Percentiles rank a stretch among this genome's conserved stretches.
Evolutionary conservation across 805 yeast species (phyloP).

Genomic region (Candida maltosa): DNA sequence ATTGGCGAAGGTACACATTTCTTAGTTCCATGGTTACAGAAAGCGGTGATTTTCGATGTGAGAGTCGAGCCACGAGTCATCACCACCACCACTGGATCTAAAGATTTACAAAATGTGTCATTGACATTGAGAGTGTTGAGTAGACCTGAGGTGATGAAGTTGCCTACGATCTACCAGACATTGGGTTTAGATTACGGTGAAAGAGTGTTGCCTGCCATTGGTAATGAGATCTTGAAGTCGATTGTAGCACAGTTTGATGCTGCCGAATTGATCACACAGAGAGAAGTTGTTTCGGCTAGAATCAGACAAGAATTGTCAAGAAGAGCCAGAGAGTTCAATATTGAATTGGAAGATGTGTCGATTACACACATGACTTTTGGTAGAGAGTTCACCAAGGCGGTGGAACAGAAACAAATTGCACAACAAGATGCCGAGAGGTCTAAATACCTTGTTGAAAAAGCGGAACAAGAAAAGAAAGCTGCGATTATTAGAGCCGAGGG

Average conservation of each 20-base stretch:
- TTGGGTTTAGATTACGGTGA: slow-evolving; percentile 94
- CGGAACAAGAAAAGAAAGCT: slow-evolving; percentile 96
- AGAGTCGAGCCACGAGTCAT: slow-evolving; percentile 94
- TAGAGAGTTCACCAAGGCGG: slow-evolving; percentile 94
- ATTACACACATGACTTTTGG: slow-evolving; percentile 98
- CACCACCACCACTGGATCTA: slow-evolving; percentile 93
- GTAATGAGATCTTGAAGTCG: slow-evolving; percentile 84
- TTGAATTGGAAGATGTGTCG: slow-evolving; percentile 92
- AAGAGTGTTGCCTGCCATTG: slow-evolving; percentile 87
- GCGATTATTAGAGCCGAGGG: slow-evolving; percentile 96
- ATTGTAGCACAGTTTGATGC: slow-evolving; percentile 95
- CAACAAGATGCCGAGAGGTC: slow-evolving; percentile 99
- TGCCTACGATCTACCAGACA: slow-evolving; percentile 86
- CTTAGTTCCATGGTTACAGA: slow-evolving; percentile 92
- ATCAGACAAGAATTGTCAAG: slow-evolving; percentile 81
- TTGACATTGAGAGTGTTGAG: slow-evolving; percentile 89
- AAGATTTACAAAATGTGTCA: slow-evolving; percentile 94
- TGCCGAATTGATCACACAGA: slow-evolving; percentile 93
- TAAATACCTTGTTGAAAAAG: slow-evolving; percentile 86
- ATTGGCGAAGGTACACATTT: slow-evolving; percentile 97
- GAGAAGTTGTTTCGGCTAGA: slow-evolving; percentile 88
- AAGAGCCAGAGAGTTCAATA: slow-evolving; percentile 86
- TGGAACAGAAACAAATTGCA: slow-evolving; percentile 97
- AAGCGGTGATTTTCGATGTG: slow-evolving; percentile 85
- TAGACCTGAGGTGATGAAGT: slow-evolving; percentile 81